Base-by-base conservation (phyloP, 257 asterid species). In the Plectranthus barbatus region DNA sequence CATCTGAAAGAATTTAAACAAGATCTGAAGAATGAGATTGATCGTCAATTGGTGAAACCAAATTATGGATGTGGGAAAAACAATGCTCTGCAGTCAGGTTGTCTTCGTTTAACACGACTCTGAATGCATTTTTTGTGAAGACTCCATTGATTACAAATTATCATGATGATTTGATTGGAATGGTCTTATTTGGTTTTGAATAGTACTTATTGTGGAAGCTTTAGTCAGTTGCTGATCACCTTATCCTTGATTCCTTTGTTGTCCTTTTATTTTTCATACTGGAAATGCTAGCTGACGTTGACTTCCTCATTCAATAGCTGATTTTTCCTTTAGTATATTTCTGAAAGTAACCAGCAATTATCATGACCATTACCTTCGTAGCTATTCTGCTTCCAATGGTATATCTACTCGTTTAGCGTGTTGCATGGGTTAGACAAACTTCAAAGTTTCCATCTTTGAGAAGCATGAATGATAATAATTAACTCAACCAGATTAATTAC, bases 1-100 rank as follows among this genome's bases (percentile, higher is more conserved):
- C 97, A 84, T 74, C 80, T 91, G 51, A 88, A 70, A 68, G 88
- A 82, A 72, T 77, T 71, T 77, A 87, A 84, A 58, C 89, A 71
- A 54, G 81, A 75, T 51, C 18, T 67, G 69, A 75, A 64, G 71
- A 75, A 58, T 67, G 80, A 69, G 31, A 23, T 31, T 21, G 76
- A 68, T 62, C 63, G 61, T 56, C 94, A 78, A 47, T 62, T 76
- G 31, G 64, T 67, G 57, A 76, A 76, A 73, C 68, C 83, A 58
- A 79, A 80, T 67, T 54, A 74, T 63, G 63, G 75, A 5, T 50
- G 72, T 45, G 70, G 60, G 62, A 21, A 39, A 48, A 75, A 56
- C 60, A 76, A 60, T 71, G 68, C 79, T 72, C 20, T 6, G 37
- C 67, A 66, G 69, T 58, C 88, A 88, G 96, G 96, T 87, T 66